Conservation (phyloP, 495 filamentous ascomycete species). For the Aspergillus cristatus region DNA sequence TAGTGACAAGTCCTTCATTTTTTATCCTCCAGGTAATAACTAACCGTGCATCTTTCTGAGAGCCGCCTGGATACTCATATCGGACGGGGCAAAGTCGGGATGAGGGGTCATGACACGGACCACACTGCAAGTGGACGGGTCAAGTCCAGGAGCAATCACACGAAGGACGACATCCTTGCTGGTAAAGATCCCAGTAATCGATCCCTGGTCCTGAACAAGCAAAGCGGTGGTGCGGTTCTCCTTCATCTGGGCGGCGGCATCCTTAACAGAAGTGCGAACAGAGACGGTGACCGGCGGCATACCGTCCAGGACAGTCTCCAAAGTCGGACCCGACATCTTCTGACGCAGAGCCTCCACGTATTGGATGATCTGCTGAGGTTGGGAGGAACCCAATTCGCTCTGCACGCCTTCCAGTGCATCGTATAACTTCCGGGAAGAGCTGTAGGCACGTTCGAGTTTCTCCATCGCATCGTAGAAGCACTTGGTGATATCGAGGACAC, state of each 20-base stretch:
- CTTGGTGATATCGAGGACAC: slow-evolving; percentile 97
- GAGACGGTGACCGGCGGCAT: slow-evolving; percentile 89
- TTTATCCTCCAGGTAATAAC: slow-evolving; percentile 14
- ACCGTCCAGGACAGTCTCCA: slow-evolving; percentile 89
- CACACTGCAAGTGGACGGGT: slow-evolving; percentile 91
- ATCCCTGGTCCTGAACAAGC: slow-evolving; percentile 91
- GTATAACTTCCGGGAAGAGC: slow-evolving; percentile 90
- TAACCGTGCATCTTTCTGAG: slow-evolving; percentile 97
- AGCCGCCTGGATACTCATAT: slow-evolving; percentile 98
- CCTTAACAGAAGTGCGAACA: slow-evolving; percentile 90
- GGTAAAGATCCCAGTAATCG: slow-evolving; percentile 97
- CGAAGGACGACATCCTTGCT: slow-evolving; percentile 98
- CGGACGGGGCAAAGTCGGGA: slow-evolving; percentile 94
- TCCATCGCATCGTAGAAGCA: slow-evolving; percentile 99
- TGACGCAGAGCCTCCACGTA: slow-evolving; percentile 91
- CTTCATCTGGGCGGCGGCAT: slow-evolving; percentile 91
- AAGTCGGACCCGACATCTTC: slow-evolving; percentile 96
- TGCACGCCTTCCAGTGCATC: slow-evolving; percentile 98
- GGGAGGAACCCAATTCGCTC: slow-evolving; percentile 89
- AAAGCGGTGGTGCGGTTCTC: slow-evolving; percentile 97
- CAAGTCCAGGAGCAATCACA: slow-evolving; percentile 93
- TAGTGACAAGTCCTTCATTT: slow-evolving; percentile 10
- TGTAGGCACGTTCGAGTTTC: slow-evolving; percentile 93
- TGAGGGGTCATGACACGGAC: slow-evolving; percentile 98
- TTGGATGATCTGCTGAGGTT: slow-evolving; percentile 97